Base-by-base conservation (phyloP, 169 alveolate genomes). In the Plasmodium yoelii region DNA sequence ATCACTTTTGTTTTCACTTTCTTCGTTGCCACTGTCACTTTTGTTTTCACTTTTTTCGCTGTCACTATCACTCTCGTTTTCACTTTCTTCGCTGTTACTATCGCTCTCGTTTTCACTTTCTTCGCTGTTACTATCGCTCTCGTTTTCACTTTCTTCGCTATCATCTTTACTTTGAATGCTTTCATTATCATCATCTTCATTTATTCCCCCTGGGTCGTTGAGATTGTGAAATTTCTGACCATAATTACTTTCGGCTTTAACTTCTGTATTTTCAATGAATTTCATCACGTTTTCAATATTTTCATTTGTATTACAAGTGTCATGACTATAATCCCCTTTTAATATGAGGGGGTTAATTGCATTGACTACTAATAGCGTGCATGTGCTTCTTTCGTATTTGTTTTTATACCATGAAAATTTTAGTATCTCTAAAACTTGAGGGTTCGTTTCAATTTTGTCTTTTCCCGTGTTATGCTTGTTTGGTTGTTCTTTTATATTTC, bases 351-450 rank as follows among this genome's bases (percentile, higher is more conserved):
- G 91, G 44, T 69, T 69, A 2, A 71, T 46, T 19, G 91, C 28
- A 34, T 55, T 86, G 2, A 86, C 91, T 19, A 64, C 12, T 49
- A 86, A n/a, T 39, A 86, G 22, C n/a, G 18, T 60, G 39, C 68
- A 70, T 13, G 28, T 18, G 15, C 46, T 0, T 18, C 26, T 44
- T 46, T 82, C 68, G 13, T 67, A 24, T n/a, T 67, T 42, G 7
- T 65, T 26, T n/a, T 55, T 82, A 28, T 82, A 67, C 80, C 90
- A 82, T 1, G 80, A 56, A 34, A 82, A 82, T 55, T 65, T 82
- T 55, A 82, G 53, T 39, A 53, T 39, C 42, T 82, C 88, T 67
- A 34, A 19, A 28, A 47, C 28, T 4, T 34, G 42, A 34, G 15
- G 18, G 9, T 18, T 9, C 15, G 44, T 22, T 5, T 10, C 24